Evolutionary conservation across 805 yeast species (phyloP), one percentile per base, ranked within the genome.

Genomic region (Naumovozyma castellii): DNA sequence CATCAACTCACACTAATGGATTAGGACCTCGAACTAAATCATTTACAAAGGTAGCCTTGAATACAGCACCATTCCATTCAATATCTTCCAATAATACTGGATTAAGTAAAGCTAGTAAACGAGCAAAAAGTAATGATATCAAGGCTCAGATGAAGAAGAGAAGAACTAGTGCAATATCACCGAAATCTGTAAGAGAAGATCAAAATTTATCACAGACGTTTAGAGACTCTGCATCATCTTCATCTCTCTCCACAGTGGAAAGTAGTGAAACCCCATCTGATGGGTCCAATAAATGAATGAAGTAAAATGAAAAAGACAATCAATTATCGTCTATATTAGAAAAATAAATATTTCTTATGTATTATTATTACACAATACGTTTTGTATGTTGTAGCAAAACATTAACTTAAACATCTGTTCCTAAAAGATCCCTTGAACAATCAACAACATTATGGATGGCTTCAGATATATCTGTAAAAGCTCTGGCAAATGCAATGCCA

Each of bases 401-500:
- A 6, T 6, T 22, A 6, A 22, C 10, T 10, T 22, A 40, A 2
- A 31, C 22, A 36, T 71, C 71, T 45, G 69, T 73, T 3, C 76
- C 76, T 13, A 72, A 43, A 8, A 71, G 59, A 19, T 60, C 65
- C 45, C 67, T 71, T n/a, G 70, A 53, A 15, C 57, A 49, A 3
- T 48, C 47, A 4, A 65, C 55, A 10, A 71, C 45, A 31, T 56
- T 55, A 37, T 70, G 69, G 34, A 70, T 45, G 32, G 65, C 69
- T 38, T 62, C 66, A 0, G 73, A 60, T n/a, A 71, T 64, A 16
- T 64, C 62, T 0, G 75, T 71, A 43, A 69, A 68, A 1, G 75
- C 69, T 37, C 68, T 63, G 1, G 75, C 64, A 48, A 70, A 70
- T 1, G 74, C 74, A 57, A 70, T 62, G 9, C 71, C 72, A 45